Evolutionary conservation across 768 basidiomycete genomes (phyloP).

Genomic region (Leccinum barrowsii): DNA sequence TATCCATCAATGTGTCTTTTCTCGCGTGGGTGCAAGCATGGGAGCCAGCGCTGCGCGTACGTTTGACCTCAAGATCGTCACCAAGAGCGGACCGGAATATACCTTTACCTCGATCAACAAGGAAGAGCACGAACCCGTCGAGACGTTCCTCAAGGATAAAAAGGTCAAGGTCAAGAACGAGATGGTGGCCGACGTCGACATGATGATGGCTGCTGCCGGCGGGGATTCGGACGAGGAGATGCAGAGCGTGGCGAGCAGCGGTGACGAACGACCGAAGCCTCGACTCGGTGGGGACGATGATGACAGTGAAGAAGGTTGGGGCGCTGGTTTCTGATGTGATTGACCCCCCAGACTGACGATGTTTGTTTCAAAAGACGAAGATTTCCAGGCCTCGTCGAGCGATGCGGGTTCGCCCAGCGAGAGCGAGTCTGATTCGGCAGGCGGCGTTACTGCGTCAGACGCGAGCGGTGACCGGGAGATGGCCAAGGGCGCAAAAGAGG

Average conservation of each 20-base stretch:
- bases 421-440: constrained; percentile 57
- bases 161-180: constrained; percentile 94
- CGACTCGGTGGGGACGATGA: constrained; percentile 56
- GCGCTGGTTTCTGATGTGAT: constrained; percentile 10
- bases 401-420: constrained; percentile 88
- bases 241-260: constrained; percentile 75
- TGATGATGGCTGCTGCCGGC: constrained; percentile 61
- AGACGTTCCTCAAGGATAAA: constrained; percentile 83
- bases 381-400: constrained; percentile 83
- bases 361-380: constrained; percentile 61
- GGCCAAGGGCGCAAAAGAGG: constrained; percentile 36
- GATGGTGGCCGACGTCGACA: constrained; percentile 85
- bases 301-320: constrained; percentile 71
- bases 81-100: constrained; percentile 80
- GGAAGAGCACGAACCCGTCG: constrained; percentile 87
- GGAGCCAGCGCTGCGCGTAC: constrained; percentile 82
- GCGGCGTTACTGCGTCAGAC: constrained; percentile 78
- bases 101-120: constrained; percentile 93
- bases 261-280: constrained; percentile 54
- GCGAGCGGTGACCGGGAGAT: constrained; percentile 76
- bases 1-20: constrained; percentile 88
- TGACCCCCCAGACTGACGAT: not conserved
- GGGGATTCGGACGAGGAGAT: constrained; percentile 79
- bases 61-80: constrained; percentile 89
- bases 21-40: constrained; percentile 85